Conservation (phyloP, 495 filamentous ascomycete species). For the Pyronema domesticum region DNA sequence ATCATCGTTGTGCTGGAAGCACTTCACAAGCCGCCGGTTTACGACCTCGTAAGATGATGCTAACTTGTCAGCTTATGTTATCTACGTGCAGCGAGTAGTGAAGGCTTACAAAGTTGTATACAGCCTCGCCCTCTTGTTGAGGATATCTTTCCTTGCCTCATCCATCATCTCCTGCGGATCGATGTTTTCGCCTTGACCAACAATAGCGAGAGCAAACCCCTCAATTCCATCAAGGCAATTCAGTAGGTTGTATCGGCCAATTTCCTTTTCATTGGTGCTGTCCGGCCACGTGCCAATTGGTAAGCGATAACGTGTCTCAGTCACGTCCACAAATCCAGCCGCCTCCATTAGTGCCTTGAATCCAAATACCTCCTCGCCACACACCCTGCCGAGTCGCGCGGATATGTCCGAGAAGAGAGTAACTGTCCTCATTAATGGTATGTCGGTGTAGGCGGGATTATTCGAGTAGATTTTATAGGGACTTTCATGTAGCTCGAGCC, state of each 20-base stretch:
- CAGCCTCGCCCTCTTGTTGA: conserved; percentile 13
- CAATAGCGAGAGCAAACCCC: conserved; percentile 13
- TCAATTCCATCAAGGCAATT: conserved; percentile 19
- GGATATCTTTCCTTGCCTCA: conserved; percentile 7
- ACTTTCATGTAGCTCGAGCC: conserved; percentile 20
- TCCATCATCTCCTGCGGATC: conserved; percentile 8
- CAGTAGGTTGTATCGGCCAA: conserved; percentile 19
- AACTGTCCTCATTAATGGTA: conserved; percentile 11
- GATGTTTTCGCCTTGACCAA: conserved; percentile 7
- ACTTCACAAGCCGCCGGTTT: background rate
- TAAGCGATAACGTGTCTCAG: conserved; percentile 6
- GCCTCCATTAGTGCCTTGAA: conserved; percentile 15
- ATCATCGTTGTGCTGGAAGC: background rate
- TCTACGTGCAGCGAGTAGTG: background rate
- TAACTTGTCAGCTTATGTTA: background rate
- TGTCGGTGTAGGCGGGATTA: conserved; percentile 3
- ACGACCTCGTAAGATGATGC: background rate
- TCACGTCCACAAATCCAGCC: conserved; percentile 18
- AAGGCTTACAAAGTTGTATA: conserved; percentile 5
- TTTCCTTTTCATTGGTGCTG: conserved; percentile 11
- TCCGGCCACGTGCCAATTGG: conserved; percentile 17
- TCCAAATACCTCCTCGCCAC: conserved; percentile 2
- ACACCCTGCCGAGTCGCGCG: background rate
- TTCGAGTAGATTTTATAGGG: conserved; percentile 10
- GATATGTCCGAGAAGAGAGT: background rate